Evolutionary conservation across 129 eudicot genomes (phyloP).

Genomic region (Oenanthe sinensis): DNA sequence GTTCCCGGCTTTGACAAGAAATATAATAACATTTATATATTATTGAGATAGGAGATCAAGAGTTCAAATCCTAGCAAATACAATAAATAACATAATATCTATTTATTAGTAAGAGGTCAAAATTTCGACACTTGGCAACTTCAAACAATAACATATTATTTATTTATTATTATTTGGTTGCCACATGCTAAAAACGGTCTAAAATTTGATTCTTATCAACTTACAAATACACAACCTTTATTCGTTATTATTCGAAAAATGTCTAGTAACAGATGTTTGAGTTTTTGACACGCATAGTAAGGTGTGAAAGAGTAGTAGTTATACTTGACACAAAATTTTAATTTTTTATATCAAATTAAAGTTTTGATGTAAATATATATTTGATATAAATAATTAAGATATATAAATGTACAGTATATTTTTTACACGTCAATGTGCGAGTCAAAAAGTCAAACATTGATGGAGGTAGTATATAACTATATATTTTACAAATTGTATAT

Average conservation of each 20-base stretch:
- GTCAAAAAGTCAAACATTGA: too few species aligned
- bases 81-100: background rate
- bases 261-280: background rate
- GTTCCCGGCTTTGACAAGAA: background rate
- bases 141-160: background rate
- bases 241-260: too few species aligned
- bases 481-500: too few species aligned
- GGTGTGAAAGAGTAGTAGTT: too few species aligned
- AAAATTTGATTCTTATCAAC: background rate
- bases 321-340: too few species aligned
- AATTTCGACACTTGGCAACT: background rate
- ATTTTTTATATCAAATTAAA: too few species aligned
- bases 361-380: too few species aligned
- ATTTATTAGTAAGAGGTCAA: background rate
- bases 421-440: too few species aligned
- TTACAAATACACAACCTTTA: background rate
- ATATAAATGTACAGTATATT: too few species aligned
- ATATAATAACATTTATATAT: background rate
- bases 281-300: too few species aligned
- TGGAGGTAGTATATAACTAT: too few species aligned
- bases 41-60: background rate
- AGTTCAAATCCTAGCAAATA: background rate
- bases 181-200: background rate
- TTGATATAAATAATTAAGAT: too few species aligned
- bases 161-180: background rate